Base-by-base conservation (phyloP, 805 yeast genomes). In the Yarrowia sp. region DNA sequence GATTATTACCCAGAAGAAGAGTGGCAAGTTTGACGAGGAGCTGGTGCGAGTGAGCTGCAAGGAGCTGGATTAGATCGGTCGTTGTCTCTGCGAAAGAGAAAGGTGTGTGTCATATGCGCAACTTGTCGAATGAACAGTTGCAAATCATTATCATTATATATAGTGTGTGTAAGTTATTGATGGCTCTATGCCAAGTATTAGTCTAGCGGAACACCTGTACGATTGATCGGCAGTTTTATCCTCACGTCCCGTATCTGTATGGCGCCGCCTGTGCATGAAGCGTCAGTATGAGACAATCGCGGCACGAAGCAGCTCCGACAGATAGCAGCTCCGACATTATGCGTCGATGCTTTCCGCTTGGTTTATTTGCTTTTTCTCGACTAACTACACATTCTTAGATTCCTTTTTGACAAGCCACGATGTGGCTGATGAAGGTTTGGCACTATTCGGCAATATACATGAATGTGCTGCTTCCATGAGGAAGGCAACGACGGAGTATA, bases 1-100 rank as follows among this genome's bases (percentile, higher is more conserved):
- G 70, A 78, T 85, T 5, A 69, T 86, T 4, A 65, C 71, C 27
- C 66, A 69, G 62, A 56, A 61, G 39, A 63, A 65, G 32, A 56
- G 65, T 19, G 72, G 72, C 29, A 63, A 65, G 33, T 69, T 63
- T 62, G 63, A 66, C 31, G 69, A 73, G 56, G 65, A 70, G 42
- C 65, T 73, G 13, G 66, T 68, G 27, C 68, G 69, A 22, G 67
- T 73, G 22, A 63, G 66, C 21, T 74, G 77, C 41, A 47, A 56
- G 55, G 35, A 31, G 58, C 18, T 35, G 19, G 42, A 35, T 6
- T 33, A 51, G 42, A 22, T 6, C n/a, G 3, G 24, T 18, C 1
- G 39, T 18, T 35, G 35, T 13, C 5, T 32, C n/a, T 6, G 35
- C 10, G 10, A 29, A 39, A 6, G 44, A 22, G 8, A 13, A 29